phyloP scores from a whole-genome alignment of 176 grass and related monocot species.

The Carex myosuroides region DNA sequence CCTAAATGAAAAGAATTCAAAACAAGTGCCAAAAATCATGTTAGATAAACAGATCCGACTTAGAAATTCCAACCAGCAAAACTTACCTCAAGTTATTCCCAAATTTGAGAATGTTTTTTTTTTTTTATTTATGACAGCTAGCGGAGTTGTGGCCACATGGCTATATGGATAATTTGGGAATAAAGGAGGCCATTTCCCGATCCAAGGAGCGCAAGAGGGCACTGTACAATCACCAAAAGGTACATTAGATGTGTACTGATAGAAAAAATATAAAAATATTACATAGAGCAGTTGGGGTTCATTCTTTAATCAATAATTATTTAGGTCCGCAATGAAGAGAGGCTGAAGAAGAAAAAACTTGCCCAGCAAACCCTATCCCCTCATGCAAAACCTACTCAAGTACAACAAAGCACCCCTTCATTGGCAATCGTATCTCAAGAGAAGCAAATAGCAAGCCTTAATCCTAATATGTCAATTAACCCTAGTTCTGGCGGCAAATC shows the following conservation, averaged over 20 bases:
- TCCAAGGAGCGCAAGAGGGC: slow-evolving; percentile 65
- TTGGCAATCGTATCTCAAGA: slow-evolving; percentile 15
- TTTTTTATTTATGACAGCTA: slow-evolving; percentile 42
- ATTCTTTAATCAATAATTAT: slow-evolving; percentile 13
- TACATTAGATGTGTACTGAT: slow-evolving; percentile 16
- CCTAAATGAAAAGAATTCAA: neutral
- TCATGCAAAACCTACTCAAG: slow-evolving; percentile 37
- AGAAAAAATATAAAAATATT: neutral
- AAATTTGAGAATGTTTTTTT: neutral
- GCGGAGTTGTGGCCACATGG: slow-evolving; percentile 94
- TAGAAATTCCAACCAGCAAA: neutral
- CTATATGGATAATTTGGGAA: slow-evolving; percentile 94
- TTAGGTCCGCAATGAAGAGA: slow-evolving; percentile 67
- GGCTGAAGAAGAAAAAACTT: slow-evolving; percentile 77
- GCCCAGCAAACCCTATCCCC: slow-evolving; percentile 30
- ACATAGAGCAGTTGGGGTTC: neutral
- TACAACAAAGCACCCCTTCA: neutral
- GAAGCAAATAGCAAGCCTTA: slow-evolving; percentile 16
- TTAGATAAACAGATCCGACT: neutral
- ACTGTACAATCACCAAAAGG: slow-evolving; percentile 74
- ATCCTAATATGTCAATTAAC: slow-evolving; percentile 9
- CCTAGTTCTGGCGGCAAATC: slow-evolving; percentile 15
- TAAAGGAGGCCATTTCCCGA: slow-evolving; percentile 91
- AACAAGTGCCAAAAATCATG: neutral
- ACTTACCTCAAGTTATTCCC: neutral